Evolutionary conservation across 192 early-diverging fungal species (phyloP).

Genomic region (Rhizoclosmatium globosum): DNA sequence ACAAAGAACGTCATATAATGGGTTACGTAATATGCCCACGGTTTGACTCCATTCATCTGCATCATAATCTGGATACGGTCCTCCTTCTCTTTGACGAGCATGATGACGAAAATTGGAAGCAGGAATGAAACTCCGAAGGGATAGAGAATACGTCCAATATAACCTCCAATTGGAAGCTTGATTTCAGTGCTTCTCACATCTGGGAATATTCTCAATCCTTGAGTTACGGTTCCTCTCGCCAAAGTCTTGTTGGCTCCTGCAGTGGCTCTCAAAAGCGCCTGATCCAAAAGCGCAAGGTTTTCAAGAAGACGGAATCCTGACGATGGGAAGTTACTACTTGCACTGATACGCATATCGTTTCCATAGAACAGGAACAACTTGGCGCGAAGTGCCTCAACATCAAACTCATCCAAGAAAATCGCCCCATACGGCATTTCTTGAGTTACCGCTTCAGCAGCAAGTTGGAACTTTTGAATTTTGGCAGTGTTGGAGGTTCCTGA

Average conservation of each 20-base stretch:
- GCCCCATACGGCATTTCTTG: constrained; percentile 64
- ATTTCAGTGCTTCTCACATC: constrained; percentile 48
- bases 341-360: constrained; percentile 51
- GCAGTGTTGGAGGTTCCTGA: constrained; percentile 38
- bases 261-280: constrained; percentile 38
- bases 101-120: constrained; percentile 77
- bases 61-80: constrained; percentile 77
- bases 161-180: constrained; percentile 59
- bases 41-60: constrained; percentile 78
- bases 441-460: constrained; percentile 33
- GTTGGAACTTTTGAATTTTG: constrained; percentile 33
- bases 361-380: constrained; percentile 61
- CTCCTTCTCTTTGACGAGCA: constrained; percentile 78
- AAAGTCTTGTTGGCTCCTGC: constrained; percentile 50
- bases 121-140: constrained; percentile 77
- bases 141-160: constrained; percentile 72
- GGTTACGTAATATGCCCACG: constrained; percentile 66
- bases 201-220: constrained; percentile 70
- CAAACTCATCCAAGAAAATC: constrained; percentile 60
- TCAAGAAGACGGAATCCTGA: constrained; percentile 58
- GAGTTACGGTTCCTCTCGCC: constrained; percentile 71
- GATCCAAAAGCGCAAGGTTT: constrained; percentile 47
- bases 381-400: constrained; percentile 49
- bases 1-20: constrained; percentile 73
- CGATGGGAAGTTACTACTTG: constrained; percentile 57